Evolutionary conservation across 352 stramenopile species (phyloP).

Genomic region (Aphanomyces astaci): DNA sequence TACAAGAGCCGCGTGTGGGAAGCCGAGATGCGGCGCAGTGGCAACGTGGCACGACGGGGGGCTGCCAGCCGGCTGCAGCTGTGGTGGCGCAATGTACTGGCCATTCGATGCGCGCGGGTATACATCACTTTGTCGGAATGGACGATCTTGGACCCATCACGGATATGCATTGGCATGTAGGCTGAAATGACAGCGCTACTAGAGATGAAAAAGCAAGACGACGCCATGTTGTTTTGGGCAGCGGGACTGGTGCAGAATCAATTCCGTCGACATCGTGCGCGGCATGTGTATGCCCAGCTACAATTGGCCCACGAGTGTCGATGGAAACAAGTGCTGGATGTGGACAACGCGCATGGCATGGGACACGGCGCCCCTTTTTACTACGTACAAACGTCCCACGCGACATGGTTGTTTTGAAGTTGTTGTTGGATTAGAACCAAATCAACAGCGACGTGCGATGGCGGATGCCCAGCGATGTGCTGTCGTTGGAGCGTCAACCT

Average conservation of each 20-base stretch:
- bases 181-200: conserved; percentile 43
- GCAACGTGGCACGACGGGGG: conserved; percentile 27
- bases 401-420: not conserved
- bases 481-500: conserved; percentile 64
- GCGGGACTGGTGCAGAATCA: conserved; percentile 60
- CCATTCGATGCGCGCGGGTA: not conserved
- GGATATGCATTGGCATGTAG: too few relatives aligned
- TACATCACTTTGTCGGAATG: too few relatives aligned
- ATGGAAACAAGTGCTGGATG: conserved; percentile 90
- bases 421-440: conserved; percentile 58
- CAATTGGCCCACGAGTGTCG: conserved; percentile 42
- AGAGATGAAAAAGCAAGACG: conserved; percentile 31
- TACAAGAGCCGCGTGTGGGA: conserved; percentile 35
- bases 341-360: conserved; percentile 58
- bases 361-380: conserved; percentile 85
- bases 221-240: conserved; percentile 62
- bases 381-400: conserved; percentile 48
- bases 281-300: conserved; percentile 29
- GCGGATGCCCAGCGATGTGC: conserved; percentile 83
- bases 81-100: conserved; percentile 17
- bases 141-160: too few relatives aligned
- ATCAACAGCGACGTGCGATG: conserved; percentile 85
- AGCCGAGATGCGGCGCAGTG: conserved; percentile 32
- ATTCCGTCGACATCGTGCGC: conserved; percentile 44
- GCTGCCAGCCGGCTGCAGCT: conserved; percentile 43